phyloP scores from a whole-genome alignment of 257 asterid species.

The Thymus quinquecostatus region DNA sequence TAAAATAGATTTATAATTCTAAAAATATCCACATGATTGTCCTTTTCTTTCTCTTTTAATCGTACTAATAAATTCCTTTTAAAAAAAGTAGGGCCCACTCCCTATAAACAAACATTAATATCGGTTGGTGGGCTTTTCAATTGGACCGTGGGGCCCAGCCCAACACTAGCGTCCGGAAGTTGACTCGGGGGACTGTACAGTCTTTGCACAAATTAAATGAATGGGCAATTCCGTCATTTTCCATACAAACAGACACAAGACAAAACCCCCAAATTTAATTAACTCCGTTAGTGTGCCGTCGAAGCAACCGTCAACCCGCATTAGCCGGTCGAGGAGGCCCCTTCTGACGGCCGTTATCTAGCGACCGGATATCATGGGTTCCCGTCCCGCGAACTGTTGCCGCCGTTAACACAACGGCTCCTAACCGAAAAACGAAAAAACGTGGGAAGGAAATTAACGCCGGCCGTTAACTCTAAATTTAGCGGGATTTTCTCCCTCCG shows the following conservation, averaged over 20 bases:
- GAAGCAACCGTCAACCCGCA: constrained; percentile 52
- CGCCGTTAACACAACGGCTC: constrained; percentile 28
- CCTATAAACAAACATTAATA: not conserved
- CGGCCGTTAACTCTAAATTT: constrained; percentile 15
- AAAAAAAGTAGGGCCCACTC: not conserved
- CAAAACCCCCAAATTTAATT: not conserved
- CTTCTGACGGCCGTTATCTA: constrained; percentile 47
- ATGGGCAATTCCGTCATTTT: constrained; percentile 31
- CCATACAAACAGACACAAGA: not conserved
- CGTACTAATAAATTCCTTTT: not conserved
- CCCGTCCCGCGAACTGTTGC: constrained; percentile 54
- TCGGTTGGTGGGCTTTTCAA: constrained; percentile 20
- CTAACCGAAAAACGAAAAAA: constrained; percentile 7
- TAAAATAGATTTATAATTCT: no score
- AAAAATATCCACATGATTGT: not conserved
- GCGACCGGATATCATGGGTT: constrained; percentile 54
- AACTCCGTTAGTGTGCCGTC: constrained; percentile 50
- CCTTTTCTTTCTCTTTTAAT: not conserved
- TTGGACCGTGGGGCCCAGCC: constrained; percentile 28
- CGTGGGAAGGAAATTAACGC: not conserved
- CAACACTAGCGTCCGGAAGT: constrained; percentile 20
- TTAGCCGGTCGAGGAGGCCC: constrained; percentile 53
- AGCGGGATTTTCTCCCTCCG: constrained; percentile 23
- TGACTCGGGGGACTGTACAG: constrained; percentile 30
- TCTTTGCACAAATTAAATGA: not conserved